Evolutionary conservation across 2,329 filamentous ascomycete species (phyloP).

Genomic region (Leptographium galeiforme): DNA sequence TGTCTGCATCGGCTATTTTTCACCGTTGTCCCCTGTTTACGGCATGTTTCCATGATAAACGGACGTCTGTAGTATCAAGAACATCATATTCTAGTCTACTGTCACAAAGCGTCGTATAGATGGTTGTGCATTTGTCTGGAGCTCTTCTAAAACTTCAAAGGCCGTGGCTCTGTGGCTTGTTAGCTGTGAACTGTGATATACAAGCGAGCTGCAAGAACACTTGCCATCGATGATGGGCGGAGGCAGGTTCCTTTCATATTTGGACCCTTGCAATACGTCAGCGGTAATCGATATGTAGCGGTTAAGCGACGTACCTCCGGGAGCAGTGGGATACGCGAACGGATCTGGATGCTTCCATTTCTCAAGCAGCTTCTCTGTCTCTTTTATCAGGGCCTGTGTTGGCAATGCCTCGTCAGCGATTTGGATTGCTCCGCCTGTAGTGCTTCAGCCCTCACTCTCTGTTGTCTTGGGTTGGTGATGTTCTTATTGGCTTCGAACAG

Average conservation of each 20-base stretch:
- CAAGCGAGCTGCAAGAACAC: constrained; percentile 21
- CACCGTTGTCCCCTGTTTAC: constrained; percentile 15
- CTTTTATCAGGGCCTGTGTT: constrained; percentile 61
- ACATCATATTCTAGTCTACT: no score
- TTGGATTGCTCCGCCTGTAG: constrained; percentile 1
- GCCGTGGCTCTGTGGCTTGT: constrained; percentile 30
- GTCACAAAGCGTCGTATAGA: no score
- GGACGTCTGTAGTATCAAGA: no score
- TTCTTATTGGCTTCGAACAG: constrained; percentile 89
- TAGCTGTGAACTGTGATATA: background rate
- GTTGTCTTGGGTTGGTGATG: constrained; percentile 71
- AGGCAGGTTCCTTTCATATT: constrained; percentile 89
- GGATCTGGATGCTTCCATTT: constrained; percentile 98
- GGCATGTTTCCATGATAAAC: no score
- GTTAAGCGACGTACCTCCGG: constrained; percentile 58
- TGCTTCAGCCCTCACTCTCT: constrained; percentile 47
- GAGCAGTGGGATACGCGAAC: constrained; percentile 77
- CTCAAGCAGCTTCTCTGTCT: constrained; percentile 78
- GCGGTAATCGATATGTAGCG: background rate
- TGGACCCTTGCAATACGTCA: constrained; percentile 51
- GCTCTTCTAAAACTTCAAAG: constrained; percentile 28
- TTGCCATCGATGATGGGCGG: constrained; percentile 68
- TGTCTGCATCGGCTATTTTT: background rate
- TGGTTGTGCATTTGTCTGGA: no score
- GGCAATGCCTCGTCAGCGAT: background rate